These are phyloP conservation scores for Pseudoneurospora amorphoporcata DNA, from an alignment of 495 filamentous ascomycete species.

Conservation along the genomic window DNA sequence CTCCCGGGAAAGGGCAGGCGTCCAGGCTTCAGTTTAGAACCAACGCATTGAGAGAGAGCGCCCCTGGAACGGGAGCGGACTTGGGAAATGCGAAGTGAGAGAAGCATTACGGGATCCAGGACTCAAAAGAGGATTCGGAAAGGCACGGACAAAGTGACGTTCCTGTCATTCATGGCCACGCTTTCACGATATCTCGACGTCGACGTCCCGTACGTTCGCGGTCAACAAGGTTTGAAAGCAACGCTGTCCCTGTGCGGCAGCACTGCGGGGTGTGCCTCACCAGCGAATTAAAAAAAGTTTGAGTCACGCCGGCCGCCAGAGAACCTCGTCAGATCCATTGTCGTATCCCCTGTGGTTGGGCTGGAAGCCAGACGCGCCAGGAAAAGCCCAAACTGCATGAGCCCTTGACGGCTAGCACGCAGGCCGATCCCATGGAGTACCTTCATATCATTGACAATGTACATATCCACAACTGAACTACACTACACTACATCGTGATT, in stretches of 20 bases:
- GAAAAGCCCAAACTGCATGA: slow-evolving; percentile 10
- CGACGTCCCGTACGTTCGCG: neutral
- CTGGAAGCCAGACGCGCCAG: slow-evolving; percentile 10
- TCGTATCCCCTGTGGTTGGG: slow-evolving; percentile 14
- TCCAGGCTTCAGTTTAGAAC: neutral
- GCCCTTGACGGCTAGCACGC: neutral
- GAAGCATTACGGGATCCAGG: neutral
- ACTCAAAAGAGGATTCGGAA: neutral
- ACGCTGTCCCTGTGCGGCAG: neutral
- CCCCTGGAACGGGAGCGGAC: neutral
- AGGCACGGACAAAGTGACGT: neutral
- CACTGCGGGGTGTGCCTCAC: neutral
- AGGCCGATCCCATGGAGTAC: neutral
- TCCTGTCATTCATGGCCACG: neutral
- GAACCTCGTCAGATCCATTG: slow-evolving; percentile 1
- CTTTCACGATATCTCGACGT: neutral
- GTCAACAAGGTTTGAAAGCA: neutral
- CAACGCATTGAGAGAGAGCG: neutral
- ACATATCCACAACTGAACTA: neutral
- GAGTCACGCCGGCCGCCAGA: slow-evolving; percentile 7
- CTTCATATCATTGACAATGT: neutral
- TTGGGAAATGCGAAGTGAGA: neutral
- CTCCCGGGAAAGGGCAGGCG: neutral
- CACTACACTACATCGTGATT: neutral
- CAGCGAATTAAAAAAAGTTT: slow-evolving; percentile 1